phyloP scores from a whole-genome alignment of 1,284 basidiomycete genomes.

The Pulchroboletus neoregius region DNA sequence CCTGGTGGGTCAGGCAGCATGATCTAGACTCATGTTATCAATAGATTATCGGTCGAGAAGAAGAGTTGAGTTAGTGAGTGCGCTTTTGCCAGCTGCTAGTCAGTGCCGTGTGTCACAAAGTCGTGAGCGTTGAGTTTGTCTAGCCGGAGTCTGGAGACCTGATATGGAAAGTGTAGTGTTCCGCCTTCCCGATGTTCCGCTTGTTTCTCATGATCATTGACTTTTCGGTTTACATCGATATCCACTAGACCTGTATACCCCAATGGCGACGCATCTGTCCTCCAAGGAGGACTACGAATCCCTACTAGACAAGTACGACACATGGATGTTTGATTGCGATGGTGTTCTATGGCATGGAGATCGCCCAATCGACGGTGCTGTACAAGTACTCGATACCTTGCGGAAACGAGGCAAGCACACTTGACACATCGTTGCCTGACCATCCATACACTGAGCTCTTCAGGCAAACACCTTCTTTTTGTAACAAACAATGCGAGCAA shows the following conservation, averaged over 20 bases:
- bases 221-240: not conserved
- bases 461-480: conserved; percentile 88
- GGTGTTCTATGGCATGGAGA: conserved; percentile 94
- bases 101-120: not conserved
- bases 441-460: not conserved
- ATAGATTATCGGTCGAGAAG: not conserved
- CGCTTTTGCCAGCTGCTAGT: not conserved
- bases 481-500: conserved; percentile 99
- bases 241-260: conserved; percentile 18
- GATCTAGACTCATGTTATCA: too few relatives aligned
- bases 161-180: conserved; percentile 27
- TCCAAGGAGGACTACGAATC: conserved; percentile 50
- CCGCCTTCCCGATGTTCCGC: not conserved
- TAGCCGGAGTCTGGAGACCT: conserved; percentile 9
- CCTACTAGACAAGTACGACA: conserved; percentile 78
- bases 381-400: conserved; percentile 68
- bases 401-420: conserved; percentile 55
- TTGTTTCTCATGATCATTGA: conserved; percentile 1
- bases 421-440: not conserved
- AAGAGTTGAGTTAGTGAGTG: not conserved
- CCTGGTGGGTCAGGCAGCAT: too few relatives aligned
- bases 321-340: conserved; percentile 96
- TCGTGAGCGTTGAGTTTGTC: not conserved
- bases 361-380: conserved; percentile 70
- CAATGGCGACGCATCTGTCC: conserved; percentile 41